phyloP scores from a whole-genome alignment of 345 rosid species.

The Noccaea bulbosa region DNA sequence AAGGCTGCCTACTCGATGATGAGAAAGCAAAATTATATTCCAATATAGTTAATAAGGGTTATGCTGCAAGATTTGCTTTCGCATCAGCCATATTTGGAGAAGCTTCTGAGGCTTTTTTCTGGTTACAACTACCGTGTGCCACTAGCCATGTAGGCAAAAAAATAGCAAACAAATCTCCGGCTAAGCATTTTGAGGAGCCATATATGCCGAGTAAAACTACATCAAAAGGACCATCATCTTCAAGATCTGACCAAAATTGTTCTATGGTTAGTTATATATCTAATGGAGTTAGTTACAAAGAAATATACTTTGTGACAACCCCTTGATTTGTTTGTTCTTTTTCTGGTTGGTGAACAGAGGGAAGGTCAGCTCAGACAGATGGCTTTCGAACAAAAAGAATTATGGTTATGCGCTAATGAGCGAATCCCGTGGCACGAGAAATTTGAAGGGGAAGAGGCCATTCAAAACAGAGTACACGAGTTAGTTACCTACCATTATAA shows the following conservation, averaged over 20 bases:
- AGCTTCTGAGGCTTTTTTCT: conserved; percentile 78
- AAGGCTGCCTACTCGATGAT: conserved; percentile 83
- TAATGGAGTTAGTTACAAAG: background rate
- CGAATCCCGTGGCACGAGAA: conserved; percentile 90
- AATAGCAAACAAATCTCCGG: conserved; percentile 53
- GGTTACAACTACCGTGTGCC: conserved; percentile 88
- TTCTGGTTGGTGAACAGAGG: conserved; percentile 49
- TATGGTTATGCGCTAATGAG: conserved; percentile 75
- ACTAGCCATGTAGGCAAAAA: conserved; percentile 64
- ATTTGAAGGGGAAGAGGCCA: conserved; percentile 84
- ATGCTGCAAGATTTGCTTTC: conserved; percentile 76
- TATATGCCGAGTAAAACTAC: conserved; percentile 53
- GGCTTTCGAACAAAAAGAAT: conserved; percentile 81
- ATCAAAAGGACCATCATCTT: conserved; percentile 58
- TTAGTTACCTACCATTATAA: conserved; percentile 40
- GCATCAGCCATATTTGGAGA: conserved; percentile 92
- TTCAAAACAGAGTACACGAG: conserved; percentile 90
- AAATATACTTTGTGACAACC: background rate
- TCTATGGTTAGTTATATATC: conserved; percentile 51
- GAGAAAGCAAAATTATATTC: conserved; percentile 77
- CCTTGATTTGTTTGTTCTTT: background rate
- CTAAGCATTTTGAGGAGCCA: conserved; percentile 51
- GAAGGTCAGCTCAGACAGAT: conserved; percentile 64
- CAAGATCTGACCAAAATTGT: conserved; percentile 46
- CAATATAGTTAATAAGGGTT: conserved; percentile 69